Evolutionary conservation across 1,284 basidiomycete species (phyloP).

Genomic region (Sphagnurus paluster): DNA sequence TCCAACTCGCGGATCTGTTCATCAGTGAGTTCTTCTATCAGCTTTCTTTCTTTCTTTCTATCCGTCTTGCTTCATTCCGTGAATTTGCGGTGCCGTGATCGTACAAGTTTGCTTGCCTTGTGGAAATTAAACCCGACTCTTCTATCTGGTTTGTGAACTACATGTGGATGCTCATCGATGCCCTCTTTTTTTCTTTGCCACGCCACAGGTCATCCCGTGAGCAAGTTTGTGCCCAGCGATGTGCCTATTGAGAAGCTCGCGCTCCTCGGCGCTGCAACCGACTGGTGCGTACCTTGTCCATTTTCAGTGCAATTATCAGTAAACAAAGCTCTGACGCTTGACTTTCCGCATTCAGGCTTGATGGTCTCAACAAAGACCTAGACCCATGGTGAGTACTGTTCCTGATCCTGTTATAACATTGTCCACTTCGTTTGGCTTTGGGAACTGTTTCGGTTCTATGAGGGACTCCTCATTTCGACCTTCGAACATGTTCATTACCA

Average conservation of each 20-base stretch:
- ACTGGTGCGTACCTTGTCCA: constrained; percentile 53
- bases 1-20: constrained; percentile 82
- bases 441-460: not conserved
- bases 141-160: no score
- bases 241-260: constrained; percentile 72
- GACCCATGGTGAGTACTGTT: constrained; percentile 48
- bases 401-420: not conserved
- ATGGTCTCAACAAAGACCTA: constrained; percentile 86
- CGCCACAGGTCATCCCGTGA: constrained; percentile 72
- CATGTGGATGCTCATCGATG: not conserved
- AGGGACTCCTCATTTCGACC: not conserved
- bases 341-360: constrained; percentile 54
- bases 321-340: not conserved
- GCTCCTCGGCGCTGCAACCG: constrained; percentile 76
- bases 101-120: no score
- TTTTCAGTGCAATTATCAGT: not conserved
- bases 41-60: no score
- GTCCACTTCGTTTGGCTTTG: not conserved
- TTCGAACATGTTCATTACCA: no score
- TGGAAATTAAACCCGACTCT: no score
- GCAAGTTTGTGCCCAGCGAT: constrained; percentile 83
- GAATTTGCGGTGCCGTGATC: no score
- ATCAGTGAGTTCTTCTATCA: constrained; percentile 57
- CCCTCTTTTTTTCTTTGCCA: not conserved
- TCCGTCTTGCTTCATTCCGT: no score